Evolutionary conservation across 257 asterid genomes (phyloP), one percentile per base, ranked within the genome.

Genomic region (Jacaranda mimosifolia): DNA sequence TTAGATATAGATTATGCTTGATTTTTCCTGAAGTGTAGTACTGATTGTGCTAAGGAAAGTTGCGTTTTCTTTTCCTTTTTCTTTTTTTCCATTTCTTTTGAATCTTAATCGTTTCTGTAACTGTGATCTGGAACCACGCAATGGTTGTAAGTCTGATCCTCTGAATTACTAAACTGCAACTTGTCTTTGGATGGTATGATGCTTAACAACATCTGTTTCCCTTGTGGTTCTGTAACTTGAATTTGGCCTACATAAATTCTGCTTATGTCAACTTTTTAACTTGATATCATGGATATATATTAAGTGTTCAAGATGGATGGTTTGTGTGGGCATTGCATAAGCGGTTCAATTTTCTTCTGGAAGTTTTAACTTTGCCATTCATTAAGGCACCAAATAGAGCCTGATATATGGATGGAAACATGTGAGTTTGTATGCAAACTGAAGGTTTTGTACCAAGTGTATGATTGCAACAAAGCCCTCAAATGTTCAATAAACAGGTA

Each of bases 31-130:
- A 53, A 53, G 43, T 82, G 74, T 78, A 82, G 82, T 75, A 64
- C 75, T 75, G 69, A 77, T 77, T 82, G 77, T 64, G 73, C 60
- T 59, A 63, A 79, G 67, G 59, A 66, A 68, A 36, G 58, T 39
- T 80, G 57, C 66, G 17, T 39, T 58, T 21, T 15, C 58, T 15
- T 12, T 46, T n/a, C 32, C 6, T 8, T 55, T 57, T 11, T 73
- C 51, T 19, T 7, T 8, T 46, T 48, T 11, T 81, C 51, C n/a
- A 15, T 43, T 39, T 63, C 32, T 26, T 60, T 70, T 11, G 69
- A 69, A 74, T 40, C 67, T 36, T 49, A 15, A 74, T 72, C 38
- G 55, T 72, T 19, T 71, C 10, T 35, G 49, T 38, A 19, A 6
- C 19, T 65, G 53, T 59, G 68, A 3, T 58, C 11, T 60, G 15